A percentile compares a stretch with the other conserved stretches of the same genome.
Conservation (phyloP, 2,329 filamentous ascomycete genomes). For the Helminthosporium solani region DNA sequence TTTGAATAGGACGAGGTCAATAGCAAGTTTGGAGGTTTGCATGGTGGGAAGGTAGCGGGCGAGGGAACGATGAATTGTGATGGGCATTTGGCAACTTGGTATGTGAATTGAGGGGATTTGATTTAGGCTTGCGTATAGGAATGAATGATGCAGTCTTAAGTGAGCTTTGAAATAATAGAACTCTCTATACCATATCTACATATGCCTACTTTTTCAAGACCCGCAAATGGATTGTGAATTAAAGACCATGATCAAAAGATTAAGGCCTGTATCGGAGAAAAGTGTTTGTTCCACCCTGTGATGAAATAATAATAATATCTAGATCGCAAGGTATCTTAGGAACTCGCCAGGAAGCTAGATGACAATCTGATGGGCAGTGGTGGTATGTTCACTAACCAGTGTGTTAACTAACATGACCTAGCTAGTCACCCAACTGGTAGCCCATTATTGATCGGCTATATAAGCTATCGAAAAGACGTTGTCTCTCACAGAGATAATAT, state of each 20-base stretch:
- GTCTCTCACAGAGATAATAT: too few relatives aligned
- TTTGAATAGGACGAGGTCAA: slow-evolving; percentile 16
- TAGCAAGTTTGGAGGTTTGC: slow-evolving; percentile 16
- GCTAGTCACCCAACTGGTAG: too few relatives aligned
- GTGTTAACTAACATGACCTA: too few relatives aligned
- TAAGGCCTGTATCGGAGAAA: slow-evolving; percentile 68
- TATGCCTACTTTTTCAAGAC: too few relatives aligned
- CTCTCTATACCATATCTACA: too few relatives aligned
- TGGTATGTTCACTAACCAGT: slow-evolving; percentile 23
- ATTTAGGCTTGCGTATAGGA: too few relatives aligned
- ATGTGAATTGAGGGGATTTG: too few relatives aligned
- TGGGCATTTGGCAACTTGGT: slow-evolving; percentile 17
- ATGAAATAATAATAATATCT: too few relatives aligned
- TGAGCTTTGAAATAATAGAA: too few relatives aligned
- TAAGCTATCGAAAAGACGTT: too few relatives aligned
- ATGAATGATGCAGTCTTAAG: too few relatives aligned
- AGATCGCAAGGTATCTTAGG: not conserved
- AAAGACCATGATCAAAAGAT: slow-evolving; percentile 63
- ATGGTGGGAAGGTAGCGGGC: slow-evolving; percentile 20
- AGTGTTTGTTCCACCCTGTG: slow-evolving; percentile 67
- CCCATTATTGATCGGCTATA: too few relatives aligned
- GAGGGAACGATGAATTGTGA: slow-evolving; percentile 20
- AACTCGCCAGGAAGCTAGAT: slow-evolving; percentile 58
- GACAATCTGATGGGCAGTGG: slow-evolving; percentile 61
- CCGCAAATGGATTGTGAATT: slow-evolving; percentile 69